These are phyloP conservation scores for Suillus discolor DNA, from an alignment of 768 basidiomycete genomes.

Conservation along the genomic window DNA sequence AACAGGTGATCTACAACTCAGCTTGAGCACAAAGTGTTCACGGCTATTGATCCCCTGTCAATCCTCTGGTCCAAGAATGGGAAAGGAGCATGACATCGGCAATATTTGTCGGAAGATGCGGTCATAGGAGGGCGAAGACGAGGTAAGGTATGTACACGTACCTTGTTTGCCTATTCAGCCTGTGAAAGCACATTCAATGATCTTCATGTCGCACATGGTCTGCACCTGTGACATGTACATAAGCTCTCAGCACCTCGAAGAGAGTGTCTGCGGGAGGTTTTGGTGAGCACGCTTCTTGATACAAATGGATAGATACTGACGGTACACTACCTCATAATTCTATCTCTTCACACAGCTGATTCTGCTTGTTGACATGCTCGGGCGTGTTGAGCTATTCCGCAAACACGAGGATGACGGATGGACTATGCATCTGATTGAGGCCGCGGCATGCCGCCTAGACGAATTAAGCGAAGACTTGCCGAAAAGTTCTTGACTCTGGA, in stretches of 20 bases:
- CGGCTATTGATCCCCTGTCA: neutral
- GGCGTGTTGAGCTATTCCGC: neutral
- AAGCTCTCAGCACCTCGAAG: neutral
- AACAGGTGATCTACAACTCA: neutral
- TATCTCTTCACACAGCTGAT: neutral
- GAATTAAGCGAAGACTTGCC: neutral
- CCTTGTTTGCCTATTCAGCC: neutral
- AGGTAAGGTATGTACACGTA: neutral
- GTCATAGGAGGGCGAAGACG: neutral
- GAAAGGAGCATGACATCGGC: neutral
- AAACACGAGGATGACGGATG: neutral
- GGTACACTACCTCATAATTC: neutral
- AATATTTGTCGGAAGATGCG: neutral
- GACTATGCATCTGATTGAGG: neutral
- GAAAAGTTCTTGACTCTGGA: neutral
- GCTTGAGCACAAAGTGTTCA: neutral
- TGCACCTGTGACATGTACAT: neutral
- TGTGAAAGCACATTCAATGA: neutral
- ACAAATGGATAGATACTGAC: neutral
- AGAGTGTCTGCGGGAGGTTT: neutral
- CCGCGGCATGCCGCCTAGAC: neutral
- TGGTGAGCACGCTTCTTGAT: neutral
- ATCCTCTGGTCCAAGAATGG: too few species aligned
- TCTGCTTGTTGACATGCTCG: neutral
- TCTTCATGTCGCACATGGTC: neutral